Percentiles rank a stretch among this genome's conserved stretches.
phyloP scores from a whole-genome alignment of 2,329 filamentous ascomycete genomes.

The Rugonectria rugulosa region DNA sequence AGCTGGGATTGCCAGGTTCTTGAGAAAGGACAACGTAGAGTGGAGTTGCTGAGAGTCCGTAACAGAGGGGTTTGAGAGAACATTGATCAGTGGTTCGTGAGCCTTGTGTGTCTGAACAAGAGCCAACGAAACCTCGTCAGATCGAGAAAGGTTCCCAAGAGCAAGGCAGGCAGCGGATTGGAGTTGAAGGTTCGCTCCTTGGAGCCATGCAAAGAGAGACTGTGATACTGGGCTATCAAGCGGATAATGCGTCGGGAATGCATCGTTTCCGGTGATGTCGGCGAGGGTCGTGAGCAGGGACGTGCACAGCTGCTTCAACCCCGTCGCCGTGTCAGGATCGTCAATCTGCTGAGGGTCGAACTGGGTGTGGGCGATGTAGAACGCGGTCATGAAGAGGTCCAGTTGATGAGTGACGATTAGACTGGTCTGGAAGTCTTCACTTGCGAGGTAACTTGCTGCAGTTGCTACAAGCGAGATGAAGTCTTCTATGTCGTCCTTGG shows the following conservation, averaged over 20 bases:
- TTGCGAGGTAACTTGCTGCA: constrained; percentile 63
- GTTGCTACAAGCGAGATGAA: constrained; percentile 61
- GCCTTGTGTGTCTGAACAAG: constrained; percentile 55
- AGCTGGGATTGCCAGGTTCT: constrained; percentile 68
- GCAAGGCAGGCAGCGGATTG: constrained; percentile 67
- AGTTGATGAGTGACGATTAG: constrained; percentile 53
- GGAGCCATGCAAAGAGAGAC: constrained; percentile 58
- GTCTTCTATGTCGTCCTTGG: constrained; percentile 59
- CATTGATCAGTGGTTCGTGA: constrained; percentile 53
- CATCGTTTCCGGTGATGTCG: constrained; percentile 59
- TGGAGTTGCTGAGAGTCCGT: constrained; percentile 62
- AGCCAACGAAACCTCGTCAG: constrained; percentile 59
- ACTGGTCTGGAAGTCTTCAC: constrained; percentile 58
- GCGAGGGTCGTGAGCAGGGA: constrained; percentile 61
- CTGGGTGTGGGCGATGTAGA: constrained; percentile 56
- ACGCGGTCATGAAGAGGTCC: constrained; percentile 55
- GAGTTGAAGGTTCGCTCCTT: constrained; percentile 50
- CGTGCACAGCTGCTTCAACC: constrained; percentile 57
- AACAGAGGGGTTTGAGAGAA: constrained; percentile 52
- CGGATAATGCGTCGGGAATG: constrained; percentile 52
- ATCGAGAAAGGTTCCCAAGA: constrained; percentile 68
- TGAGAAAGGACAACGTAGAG: constrained; percentile 66
- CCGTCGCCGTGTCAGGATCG: constrained; percentile 52
- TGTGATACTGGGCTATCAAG: constrained; percentile 52
- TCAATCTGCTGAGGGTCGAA: constrained; percentile 51